Base-by-base conservation (phyloP, 1,139 yeast species). In the Scheffersomyces insectosa region DNA sequence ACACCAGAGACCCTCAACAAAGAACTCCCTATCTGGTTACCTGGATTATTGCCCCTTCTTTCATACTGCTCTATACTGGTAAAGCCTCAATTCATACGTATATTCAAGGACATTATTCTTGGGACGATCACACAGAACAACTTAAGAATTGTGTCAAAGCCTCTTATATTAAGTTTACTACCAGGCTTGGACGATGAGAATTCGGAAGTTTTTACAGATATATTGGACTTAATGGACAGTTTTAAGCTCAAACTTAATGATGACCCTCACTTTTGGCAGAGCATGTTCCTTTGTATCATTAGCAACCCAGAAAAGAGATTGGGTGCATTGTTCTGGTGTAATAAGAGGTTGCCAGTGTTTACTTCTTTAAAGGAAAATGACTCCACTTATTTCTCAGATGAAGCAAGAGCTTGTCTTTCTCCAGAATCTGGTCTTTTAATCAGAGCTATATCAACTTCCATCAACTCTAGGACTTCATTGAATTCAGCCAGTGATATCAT, bases 131-230 rank as follows among this genome's bases (percentile, higher is more conserved):
- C 82, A 0, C 60, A 78, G 0, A 47, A 56, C 0, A 69, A 77
- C 2, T 65, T 89, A 42, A 72, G 80, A 41, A 66, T 75, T 14
- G 64, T 88, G 15, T 68, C 86, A 23, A 83, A 80, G 47, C 91
- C 97, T 0, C 60, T 93, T 15, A 64, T 93, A 6, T 71, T 90
- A 39, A 80, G 95, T 50, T 70, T 91, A 33, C 65, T 93, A 10
- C 90, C 97, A 0, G 97, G 97, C 0, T 75, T 95, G 39, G 99
- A 93, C 53, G 98, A 93, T 54, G 97, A 90, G 52, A 80, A 89
- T 37, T 83, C 93, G 15, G 99, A 93, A 57, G 82, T 85, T 29
- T 91, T 86, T 58, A 73, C 71, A 12, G 79, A 83, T 3, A 78
- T 83, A 1, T 53, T 89, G 44, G 68, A 68, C 1, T 60, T 91